Conservation (phyloP, 1,284 basidiomycete species). For the Blastosporella zonata region DNA sequence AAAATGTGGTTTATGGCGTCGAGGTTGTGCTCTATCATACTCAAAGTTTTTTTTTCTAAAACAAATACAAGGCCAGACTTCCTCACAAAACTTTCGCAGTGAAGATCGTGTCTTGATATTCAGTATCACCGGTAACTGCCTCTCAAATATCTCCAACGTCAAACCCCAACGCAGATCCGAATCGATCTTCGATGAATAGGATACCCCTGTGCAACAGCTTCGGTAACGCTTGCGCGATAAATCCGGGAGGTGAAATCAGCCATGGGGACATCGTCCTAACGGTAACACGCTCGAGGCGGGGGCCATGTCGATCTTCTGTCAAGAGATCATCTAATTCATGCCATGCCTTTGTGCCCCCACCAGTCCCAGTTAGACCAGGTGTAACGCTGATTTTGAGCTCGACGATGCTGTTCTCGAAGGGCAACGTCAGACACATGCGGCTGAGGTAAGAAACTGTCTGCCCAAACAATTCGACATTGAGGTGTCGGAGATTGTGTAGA, state of each 20-base stretch:
- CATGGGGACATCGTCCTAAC: background rate
- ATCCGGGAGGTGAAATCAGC: background rate
- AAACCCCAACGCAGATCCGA: background rate
- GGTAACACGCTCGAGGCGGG: background rate
- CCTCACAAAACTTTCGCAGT: too few relatives aligned
- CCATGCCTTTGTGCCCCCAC: background rate
- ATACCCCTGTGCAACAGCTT: background rate
- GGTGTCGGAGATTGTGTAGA: background rate
- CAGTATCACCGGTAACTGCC: too few relatives aligned
- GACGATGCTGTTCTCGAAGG: background rate
- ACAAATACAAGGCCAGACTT: too few relatives aligned
- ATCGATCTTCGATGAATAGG: background rate
- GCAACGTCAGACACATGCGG: background rate
- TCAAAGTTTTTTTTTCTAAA: too few relatives aligned
- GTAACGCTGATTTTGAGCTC: background rate
- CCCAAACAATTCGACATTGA: background rate
- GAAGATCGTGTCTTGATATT: too few relatives aligned
- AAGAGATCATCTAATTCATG: background rate
- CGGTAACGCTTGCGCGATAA: background rate
- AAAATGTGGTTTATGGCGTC: too few relatives aligned
- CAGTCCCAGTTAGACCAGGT: background rate
- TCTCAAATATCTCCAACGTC: too few relatives aligned
- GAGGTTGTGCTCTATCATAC: too few relatives aligned
- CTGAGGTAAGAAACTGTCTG: background rate
- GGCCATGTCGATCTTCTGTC: background rate